Base-by-base conservation (phyloP, 2,329 filamentous ascomycete genomes). In the Diplodia seriata region DNA sequence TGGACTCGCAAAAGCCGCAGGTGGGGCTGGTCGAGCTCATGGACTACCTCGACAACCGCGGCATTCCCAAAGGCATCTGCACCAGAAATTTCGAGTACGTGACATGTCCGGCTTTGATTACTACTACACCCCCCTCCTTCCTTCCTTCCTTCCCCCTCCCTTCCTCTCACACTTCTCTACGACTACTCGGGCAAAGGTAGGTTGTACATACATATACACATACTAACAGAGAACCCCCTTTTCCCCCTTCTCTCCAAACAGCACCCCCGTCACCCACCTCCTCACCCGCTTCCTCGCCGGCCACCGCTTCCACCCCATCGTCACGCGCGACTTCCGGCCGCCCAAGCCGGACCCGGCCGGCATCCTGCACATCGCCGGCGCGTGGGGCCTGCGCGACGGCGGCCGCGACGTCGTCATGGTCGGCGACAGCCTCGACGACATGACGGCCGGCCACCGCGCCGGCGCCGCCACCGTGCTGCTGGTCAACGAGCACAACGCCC, bases 391-490 rank as follows among this genome's bases (percentile, higher is more conserved):
- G 18, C 36, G n/a, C 18, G 54, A 40, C 12, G 49, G 1, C 9
- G 66, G 33, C 1, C 82, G 79, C 0, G 75, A 80, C 23, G 78
- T 87, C 61, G 83, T 87, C 67, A 86, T 86, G 78, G 82, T 86
- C 0, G 84, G 84, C 11, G 85, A 86, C 68, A 93, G 90, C 18
- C 88, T 97, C 67, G 95, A 98, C 77, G 95, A 99, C 76, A 96
- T 98, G 88, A 91, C 90, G 8, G 93, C 94, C 0, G 94, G 95
- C 0, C 86, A 90, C 69, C 85, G 84, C 64, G 94, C 94, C 0
- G 94, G 94, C 0, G 92, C 94, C 1, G 91, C 93, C 40, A 98
- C 95, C 0, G 93, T 98, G n/a, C 76, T 98, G 76, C 82, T 99
- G 54, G 85, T 90, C 18, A 96, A 96, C 74, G 88, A 92, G n/a